Evolutionary conservation across 2,329 filamentous ascomycete genomes (phyloP).

Genomic region (Sordariomycetes sp.): DNA sequence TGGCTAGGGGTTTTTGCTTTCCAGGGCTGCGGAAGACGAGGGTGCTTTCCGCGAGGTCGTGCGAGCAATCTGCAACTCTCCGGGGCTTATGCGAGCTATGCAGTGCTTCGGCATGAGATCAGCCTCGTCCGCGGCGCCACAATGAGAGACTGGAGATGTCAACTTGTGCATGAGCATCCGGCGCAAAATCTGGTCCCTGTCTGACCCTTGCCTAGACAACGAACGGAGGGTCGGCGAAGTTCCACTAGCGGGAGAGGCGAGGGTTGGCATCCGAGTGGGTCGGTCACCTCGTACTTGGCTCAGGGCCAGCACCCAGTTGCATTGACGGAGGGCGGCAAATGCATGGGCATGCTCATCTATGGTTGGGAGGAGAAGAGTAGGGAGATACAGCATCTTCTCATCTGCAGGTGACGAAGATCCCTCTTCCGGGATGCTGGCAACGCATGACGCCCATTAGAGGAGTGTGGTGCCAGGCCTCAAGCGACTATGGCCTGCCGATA

Average conservation of each 20-base stretch:
- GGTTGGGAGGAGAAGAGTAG: too few relatives aligned
- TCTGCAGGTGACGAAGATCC: too few relatives aligned
- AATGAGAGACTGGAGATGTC: neutral
- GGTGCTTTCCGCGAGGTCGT: neutral
- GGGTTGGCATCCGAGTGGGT: neutral
- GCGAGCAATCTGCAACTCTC: neutral
- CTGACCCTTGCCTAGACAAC: neutral
- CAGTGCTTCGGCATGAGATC: neutral
- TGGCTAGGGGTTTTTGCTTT: neutral
- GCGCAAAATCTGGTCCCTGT: neutral
- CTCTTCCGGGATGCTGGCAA: too few relatives aligned
- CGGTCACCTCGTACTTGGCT: neutral
- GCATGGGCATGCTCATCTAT: too few relatives aligned
- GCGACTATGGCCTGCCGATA: too few relatives aligned
- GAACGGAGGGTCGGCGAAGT: neutral
- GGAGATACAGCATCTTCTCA: too few relatives aligned
- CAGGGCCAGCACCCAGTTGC: too few relatives aligned
- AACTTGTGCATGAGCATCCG: neutral
- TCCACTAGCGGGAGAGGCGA: neutral
- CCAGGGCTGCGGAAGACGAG: neutral
- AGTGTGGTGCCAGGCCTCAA: too few relatives aligned
- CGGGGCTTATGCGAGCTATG: neutral
- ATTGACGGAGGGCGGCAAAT: too few relatives aligned
- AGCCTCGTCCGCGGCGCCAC: neutral
- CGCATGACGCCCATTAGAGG: too few relatives aligned